phyloP scores from a whole-genome alignment of 306 rosid species.

The Crotalaria pallida region DNA sequence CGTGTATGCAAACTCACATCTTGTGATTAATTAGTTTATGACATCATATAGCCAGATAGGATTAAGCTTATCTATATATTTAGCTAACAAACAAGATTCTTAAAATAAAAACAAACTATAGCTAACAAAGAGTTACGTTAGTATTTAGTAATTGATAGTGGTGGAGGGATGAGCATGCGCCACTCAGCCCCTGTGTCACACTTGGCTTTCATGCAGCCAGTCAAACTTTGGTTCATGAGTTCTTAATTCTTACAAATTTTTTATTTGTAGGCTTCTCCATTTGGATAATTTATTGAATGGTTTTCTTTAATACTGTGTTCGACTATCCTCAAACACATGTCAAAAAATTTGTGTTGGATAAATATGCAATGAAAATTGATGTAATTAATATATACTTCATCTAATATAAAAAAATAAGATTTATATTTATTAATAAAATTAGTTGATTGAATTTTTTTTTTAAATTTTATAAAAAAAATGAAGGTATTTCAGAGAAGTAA shows the following conservation, averaged over 20 bases:
- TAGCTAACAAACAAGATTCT: neutral
- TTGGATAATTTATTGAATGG: too few relatives aligned
- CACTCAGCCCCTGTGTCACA: conserved; percentile 2
- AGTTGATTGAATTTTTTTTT: too few relatives aligned
- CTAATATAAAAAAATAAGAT: too few relatives aligned
- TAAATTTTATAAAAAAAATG: too few relatives aligned
- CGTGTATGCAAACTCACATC: neutral
- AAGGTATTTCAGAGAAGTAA: too few relatives aligned
- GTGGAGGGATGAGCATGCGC: conserved; percentile 1
- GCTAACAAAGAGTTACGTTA: conserved; percentile 19
- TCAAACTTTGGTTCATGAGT: neutral
- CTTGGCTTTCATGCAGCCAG: conserved; percentile 33
- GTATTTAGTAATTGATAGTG: neutral
- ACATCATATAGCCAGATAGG: neutral
- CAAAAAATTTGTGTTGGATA: too few relatives aligned
- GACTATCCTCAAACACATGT: too few relatives aligned
- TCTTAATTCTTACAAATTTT: neutral
- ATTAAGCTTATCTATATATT: conserved; percentile 14
- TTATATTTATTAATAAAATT: too few relatives aligned
- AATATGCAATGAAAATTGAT: too few relatives aligned
- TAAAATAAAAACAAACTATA: neutral
- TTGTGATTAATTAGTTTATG: neutral
- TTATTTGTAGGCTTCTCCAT: neutral
- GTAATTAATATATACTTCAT: too few relatives aligned
- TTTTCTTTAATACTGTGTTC: too few relatives aligned